Evolutionary conservation across 202 grass and related monocot genomes (phyloP).

Genomic region (Panicum hallii): DNA sequence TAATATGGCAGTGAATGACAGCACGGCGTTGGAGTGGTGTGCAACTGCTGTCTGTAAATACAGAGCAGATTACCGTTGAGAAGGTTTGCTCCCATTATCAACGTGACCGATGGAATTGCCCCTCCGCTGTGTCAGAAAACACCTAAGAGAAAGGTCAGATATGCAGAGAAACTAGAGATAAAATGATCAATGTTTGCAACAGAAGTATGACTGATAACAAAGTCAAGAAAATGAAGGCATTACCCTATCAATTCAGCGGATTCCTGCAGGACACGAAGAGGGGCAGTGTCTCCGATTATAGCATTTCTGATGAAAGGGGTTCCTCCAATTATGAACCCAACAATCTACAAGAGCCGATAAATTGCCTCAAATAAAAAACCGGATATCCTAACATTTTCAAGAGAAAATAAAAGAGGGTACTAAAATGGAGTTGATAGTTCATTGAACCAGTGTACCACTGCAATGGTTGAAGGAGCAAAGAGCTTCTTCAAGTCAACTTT

Average conservation of each 20-base stretch:
- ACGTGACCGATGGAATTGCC: constrained; percentile 73
- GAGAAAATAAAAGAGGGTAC: too few relatives aligned
- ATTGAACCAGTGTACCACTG: constrained; percentile 65
- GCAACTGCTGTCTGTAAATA: not conserved
- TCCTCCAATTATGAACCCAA: constrained; percentile 81
- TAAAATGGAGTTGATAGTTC: not conserved
- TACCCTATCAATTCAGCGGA: constrained; percentile 85
- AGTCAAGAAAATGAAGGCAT: not conserved
- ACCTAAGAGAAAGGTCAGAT: not conserved
- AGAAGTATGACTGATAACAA: not conserved
- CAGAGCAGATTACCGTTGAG: constrained; percentile 55
- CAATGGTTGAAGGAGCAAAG: constrained; percentile 82
- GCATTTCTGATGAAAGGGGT: constrained; percentile 66
- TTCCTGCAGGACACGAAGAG: constrained; percentile 79
- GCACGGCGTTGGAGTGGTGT: not conserved
- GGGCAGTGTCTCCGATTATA: constrained; percentile 64
- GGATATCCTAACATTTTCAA: not conserved
- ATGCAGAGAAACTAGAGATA: not conserved
- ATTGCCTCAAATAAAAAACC: not conserved
- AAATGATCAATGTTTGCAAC: not conserved
- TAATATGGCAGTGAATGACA: not conserved
- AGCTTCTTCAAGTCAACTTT: constrained; percentile 73
- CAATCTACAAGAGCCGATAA: constrained; percentile 57
- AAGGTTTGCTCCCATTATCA: constrained; percentile 97
- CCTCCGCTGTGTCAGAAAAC: constrained; percentile 55